These are phyloP conservation scores for Thielaviopsis ethacetica DNA, from an alignment of 2,329 filamentous ascomycete genomes.

Conservation along the genomic window DNA sequence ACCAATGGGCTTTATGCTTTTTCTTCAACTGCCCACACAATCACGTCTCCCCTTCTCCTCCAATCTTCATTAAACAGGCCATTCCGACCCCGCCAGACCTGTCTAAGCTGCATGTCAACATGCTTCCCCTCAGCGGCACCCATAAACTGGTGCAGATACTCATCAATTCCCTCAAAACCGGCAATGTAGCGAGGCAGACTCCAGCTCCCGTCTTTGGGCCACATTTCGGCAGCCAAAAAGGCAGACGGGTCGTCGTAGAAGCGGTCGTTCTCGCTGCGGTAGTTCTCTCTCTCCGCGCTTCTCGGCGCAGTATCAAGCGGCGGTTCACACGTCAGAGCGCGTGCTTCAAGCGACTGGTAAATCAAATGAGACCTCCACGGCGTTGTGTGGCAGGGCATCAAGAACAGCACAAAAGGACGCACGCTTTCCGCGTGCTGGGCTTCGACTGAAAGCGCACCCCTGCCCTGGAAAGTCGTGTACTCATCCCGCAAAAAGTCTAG, in stretches of 20 bases:
- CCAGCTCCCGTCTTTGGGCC: constrained; percentile 15
- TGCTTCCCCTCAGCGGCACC: constrained; percentile 21
- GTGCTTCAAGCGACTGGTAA: constrained; percentile 56
- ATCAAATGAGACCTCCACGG: constrained; percentile 85
- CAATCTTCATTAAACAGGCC: constrained; percentile 47
- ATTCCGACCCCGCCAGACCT: constrained; percentile 42
- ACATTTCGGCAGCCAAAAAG: constrained; percentile 43
- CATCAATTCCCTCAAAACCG: constrained; percentile 43
- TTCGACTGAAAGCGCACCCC: constrained; percentile 15
- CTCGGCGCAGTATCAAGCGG: constrained; percentile 51
- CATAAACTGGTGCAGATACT: constrained; percentile 29
- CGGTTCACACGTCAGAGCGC: constrained; percentile 81
- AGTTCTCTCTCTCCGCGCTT: constrained; percentile 43
- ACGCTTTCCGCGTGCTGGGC: constrained; percentile 14
- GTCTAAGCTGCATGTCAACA: constrained; percentile 25
- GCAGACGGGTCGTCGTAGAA: constrained; percentile 55
- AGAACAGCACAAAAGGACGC: constrained; percentile 50
- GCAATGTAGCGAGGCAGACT: constrained; percentile 39
- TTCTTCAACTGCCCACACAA: constrained; percentile 35
- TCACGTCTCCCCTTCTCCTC: constrained; percentile 36
- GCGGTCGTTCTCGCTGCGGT: constrained; percentile 77
- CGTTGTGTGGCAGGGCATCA: constrained; percentile 92
- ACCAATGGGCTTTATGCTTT: not conserved
- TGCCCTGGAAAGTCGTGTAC: constrained; percentile 37
- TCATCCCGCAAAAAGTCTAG: constrained; percentile 58